Conservation (phyloP, 140 eudicot genomes). For the Oenanthe javanica region DNA sequence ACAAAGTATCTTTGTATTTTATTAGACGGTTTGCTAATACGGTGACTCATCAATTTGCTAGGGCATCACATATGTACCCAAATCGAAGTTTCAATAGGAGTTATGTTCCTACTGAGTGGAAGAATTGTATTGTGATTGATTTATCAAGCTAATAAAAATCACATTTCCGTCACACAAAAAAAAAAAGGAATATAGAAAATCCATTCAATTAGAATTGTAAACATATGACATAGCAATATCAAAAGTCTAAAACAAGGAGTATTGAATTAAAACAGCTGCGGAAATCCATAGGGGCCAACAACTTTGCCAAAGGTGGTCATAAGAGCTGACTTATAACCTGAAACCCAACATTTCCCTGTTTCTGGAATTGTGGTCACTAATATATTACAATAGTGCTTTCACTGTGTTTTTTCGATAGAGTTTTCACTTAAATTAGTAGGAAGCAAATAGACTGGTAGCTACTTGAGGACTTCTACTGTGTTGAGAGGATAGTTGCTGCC, state of each 20-base stretch:
- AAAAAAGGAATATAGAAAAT: too few relatives aligned
- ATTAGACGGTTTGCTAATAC: too few relatives aligned
- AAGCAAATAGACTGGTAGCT: not conserved
- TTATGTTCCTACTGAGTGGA: too few relatives aligned
- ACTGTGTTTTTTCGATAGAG: not conserved
- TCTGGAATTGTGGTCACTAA: not conserved
- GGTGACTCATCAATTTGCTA: too few relatives aligned
- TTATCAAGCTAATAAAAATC: too few relatives aligned
- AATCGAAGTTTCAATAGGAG: too few relatives aligned
- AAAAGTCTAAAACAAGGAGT: not conserved
- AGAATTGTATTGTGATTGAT: too few relatives aligned
- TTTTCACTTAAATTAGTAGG: not conserved
- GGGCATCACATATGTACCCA: too few relatives aligned
- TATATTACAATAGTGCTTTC: not conserved
- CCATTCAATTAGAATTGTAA: not conserved
- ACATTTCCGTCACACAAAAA: too few relatives aligned
- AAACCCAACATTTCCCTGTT: not conserved
- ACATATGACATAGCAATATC: not conserved
- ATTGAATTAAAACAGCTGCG: not conserved
- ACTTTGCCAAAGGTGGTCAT: too few relatives aligned
- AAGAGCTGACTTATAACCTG: too few relatives aligned
- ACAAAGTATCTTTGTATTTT: too few relatives aligned
- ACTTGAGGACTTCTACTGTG: conserved; percentile 21
- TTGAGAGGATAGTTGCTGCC: conserved; percentile 63
- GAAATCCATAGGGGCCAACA: not conserved